phyloP scores from a whole-genome alignment of 768 basidiomycete species.

The Hemileccinum impolitum region DNA sequence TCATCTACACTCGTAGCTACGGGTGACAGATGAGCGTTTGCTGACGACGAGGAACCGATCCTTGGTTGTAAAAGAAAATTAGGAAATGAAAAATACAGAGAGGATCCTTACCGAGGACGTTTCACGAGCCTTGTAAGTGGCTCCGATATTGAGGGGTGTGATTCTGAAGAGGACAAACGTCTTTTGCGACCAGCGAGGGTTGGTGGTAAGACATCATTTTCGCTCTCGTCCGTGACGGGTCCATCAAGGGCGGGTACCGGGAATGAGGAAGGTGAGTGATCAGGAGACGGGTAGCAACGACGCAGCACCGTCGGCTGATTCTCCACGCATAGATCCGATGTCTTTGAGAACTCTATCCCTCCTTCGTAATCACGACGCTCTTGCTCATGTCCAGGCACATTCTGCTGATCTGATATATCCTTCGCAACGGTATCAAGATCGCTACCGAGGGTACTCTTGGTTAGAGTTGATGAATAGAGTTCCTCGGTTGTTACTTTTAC shows the following conservation, averaged over 20 bases:
- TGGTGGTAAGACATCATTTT: slow-evolving; percentile 7
- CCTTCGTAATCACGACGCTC: neutral
- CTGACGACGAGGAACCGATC: no score
- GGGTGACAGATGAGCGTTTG: no score
- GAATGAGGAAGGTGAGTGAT: neutral
- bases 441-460: slow-evolving; percentile 26
- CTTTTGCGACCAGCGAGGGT: slow-evolving; percentile 16
- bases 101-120: no score
- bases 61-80: neutral
- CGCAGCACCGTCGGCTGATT: no score
- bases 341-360: neutral
- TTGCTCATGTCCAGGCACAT: neutral
- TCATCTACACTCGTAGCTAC: no score
- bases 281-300: slow-evolving; percentile 6
- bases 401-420: slow-evolving; percentile 21
- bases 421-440: slow-evolving; percentile 31
- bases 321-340: no score
- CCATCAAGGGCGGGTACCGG: slow-evolving; percentile 7
- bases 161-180: neutral
- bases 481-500: slow-evolving; percentile 28
- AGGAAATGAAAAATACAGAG: neutral
- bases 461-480: slow-evolving; percentile 26
- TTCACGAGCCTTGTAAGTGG: no score
- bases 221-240: slow-evolving; percentile 11
- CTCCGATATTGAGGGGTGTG: no score